Conservation (phyloP, 2,329 filamentous ascomycete species). For the Botrytis cinerea region DNA sequence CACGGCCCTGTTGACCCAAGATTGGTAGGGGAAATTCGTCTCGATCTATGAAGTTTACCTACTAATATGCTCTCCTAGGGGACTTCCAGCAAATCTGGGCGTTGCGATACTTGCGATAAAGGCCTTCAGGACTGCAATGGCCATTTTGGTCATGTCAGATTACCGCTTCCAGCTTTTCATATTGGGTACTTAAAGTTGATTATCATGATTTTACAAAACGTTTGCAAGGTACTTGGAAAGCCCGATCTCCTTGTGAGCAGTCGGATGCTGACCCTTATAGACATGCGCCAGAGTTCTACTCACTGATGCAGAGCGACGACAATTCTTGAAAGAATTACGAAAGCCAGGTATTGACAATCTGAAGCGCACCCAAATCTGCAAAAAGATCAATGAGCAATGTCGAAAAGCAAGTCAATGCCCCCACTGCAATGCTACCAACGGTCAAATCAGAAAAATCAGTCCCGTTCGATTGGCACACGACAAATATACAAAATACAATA, state of each 20-base stretch:
- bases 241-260: conserved; percentile 20
- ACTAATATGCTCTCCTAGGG: conserved; percentile 50
- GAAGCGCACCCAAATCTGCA: conserved; percentile 78
- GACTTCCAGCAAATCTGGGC: conserved; percentile 79
- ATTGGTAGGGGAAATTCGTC: conserved; percentile 53
- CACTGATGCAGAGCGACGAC: conserved; percentile 74
- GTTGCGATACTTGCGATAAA: conserved; percentile 81
- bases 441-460: conserved; percentile 86
- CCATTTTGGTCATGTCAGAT: conserved; percentile 90
- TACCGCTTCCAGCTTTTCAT: conserved; percentile 91
- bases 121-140: conserved; percentile 83
- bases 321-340: conserved; percentile 77
- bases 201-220: conserved; percentile 87
- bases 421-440: conserved; percentile 80
- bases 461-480: conserved; percentile 95
- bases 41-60: neutral
- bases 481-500: conserved; percentile 85
- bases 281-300: conserved; percentile 84
- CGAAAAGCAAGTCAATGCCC: conserved; percentile 82
- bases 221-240: conserved; percentile 69
- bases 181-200: conserved; percentile 95
- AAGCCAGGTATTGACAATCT: conserved; percentile 84
- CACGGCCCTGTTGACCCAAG: conserved; percentile 87
- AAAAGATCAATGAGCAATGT: conserved; percentile 86
- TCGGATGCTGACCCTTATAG: conserved; percentile 41